phyloP scores from a whole-genome alignment of 306 rosid genomes.

The Vicia sativa region DNA sequence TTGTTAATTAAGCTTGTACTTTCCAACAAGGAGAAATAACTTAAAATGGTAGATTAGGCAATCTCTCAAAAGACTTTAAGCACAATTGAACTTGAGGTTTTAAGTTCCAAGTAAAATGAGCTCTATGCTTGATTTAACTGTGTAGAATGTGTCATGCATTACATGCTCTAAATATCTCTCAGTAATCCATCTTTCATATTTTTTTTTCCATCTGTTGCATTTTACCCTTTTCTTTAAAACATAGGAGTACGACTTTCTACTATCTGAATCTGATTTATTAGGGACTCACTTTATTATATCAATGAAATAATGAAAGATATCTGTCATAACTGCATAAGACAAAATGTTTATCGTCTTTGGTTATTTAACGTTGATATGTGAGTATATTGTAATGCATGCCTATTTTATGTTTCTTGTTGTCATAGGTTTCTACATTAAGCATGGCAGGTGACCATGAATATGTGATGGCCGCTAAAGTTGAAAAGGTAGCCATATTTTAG shows the following conservation, averaged over 20 bases:
- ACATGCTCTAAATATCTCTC: not conserved
- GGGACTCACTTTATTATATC: not conserved
- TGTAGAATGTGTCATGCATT: conserved; percentile 3
- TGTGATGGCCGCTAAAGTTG: conserved; percentile 88
- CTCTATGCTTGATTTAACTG: conserved; percentile 13
- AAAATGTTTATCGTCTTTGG: not conserved
- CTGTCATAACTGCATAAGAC: conserved; percentile 12
- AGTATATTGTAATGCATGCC: conserved; percentile 14
- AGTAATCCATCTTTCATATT: conserved; percentile 4
- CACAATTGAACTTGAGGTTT: conserved; percentile 7
- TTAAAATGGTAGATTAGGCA: conserved; percentile 12
- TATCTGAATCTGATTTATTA: conserved; percentile 32
- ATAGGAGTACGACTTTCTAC: conserved; percentile 7
- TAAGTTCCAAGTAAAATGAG: conserved; percentile 3
- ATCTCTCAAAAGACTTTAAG: conserved; percentile 27
- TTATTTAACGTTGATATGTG: conserved; percentile 31
- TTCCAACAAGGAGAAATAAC: conserved; percentile 10
- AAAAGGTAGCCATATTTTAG: conserved; percentile 56
- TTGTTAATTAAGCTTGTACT: conserved; percentile 6
- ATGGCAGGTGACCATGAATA: conserved; percentile 88
- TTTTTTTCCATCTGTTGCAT: conserved; percentile 14
- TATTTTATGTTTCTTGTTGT: conserved; percentile 40
- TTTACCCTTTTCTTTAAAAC: conserved; percentile 10
- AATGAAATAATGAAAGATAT: conserved; percentile 26
- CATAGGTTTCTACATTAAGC: conserved; percentile 74